Evolutionary conservation across 805 yeast genomes (phyloP), one percentile per base, ranked within the genome.

Genomic region (Naumovozyma baii): DNA sequence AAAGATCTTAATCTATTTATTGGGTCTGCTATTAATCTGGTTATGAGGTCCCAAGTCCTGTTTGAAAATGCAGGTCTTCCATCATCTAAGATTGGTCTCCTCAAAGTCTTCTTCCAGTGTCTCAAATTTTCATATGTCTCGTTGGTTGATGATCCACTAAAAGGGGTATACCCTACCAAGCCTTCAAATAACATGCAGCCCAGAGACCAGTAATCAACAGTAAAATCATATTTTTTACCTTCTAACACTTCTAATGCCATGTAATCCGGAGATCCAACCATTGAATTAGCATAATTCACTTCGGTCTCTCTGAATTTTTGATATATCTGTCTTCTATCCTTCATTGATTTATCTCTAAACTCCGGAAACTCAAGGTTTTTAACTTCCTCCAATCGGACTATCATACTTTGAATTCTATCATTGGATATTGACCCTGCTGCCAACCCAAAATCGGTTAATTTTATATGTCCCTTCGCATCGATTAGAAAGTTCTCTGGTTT

Each of bases 151-250:
- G 87, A 76, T 2, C 98, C 99, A 32, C 95, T 80, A 57, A 92
- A 92, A 34, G 99, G 99, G 3, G 99, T 94, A 62, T 84, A 92
- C 0, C 98, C 97, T 47, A 92, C 92, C 41, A 92, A 73, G 35
- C 95, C 83, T 65, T 92, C 99, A 59, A 90, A 92, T 31, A 92
- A 68, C 80, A 92, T 92, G 63, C 98, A 92, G 4, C 98, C 99
- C 42, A 92, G 69, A 0, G 97, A 88, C 99, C 99, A 92, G 61
- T 92, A 92, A 67, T 92, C 99, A 42, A 94, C 94, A 13, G 98
- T 90, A 59, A 81, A 88, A 58, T 92, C 96, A 61, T 92, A 92
- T 42, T 80, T 78, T 55, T 82, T 83, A 7, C 98, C 97, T 62
- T 86, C 94, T 39, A 92, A 73, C 10, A 92, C 97, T 61, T 92